Evolutionary conservation across 2,329 filamentous ascomycete species (phyloP), one percentile per base, ranked within the genome.

Genomic region (Ophiostoma triangulosporum): DNA sequence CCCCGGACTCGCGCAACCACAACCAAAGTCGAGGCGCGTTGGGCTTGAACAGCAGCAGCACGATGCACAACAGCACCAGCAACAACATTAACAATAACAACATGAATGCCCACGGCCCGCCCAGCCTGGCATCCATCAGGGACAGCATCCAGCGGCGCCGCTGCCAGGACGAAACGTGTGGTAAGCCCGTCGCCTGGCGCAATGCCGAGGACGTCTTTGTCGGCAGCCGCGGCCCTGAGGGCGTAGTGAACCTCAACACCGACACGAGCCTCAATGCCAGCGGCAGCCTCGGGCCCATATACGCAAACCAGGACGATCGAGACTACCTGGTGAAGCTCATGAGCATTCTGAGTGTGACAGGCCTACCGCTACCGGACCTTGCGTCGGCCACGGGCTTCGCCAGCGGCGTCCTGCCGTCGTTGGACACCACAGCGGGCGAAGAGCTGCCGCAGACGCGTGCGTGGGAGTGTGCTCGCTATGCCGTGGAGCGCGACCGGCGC

Each of bases 241-340:
- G n/a, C n/a, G n/a, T n/a, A n/a, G n/a, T n/a, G n/a, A n/a, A n/a
- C n/a, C 22, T 11, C 46, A 27, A 20, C 46, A 6, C 6, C 48
- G 35, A 22, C 52, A 40, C 5, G 5, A 8, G 14, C 26, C 31
- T 17, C 33, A 38, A 20, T 22, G 14, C 5, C 17, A 46, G 12
- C 26, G 27, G 31, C 20, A 29, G 38, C 9, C 6, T 8, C 46
- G 26, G 48, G 14, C 29, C 24, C 35, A n/a, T 52, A 4, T 33
- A 56, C 31, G 26, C 31, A 35, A 52, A 56, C 55, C 49, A 54
- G 7, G 55, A 51, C 4, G 52, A 43, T 4, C 55, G 55, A 15
- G 55, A 56, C 24, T 11, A 33, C 17, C 55, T 45, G 35, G 38
- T 50, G 51, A 48, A 32, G 43, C 35, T 56, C 29, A 20, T 52